Evolutionary conservation across 371 early-diverging fungal species (phyloP).

Genomic region (Mortierella sp.): DNA sequence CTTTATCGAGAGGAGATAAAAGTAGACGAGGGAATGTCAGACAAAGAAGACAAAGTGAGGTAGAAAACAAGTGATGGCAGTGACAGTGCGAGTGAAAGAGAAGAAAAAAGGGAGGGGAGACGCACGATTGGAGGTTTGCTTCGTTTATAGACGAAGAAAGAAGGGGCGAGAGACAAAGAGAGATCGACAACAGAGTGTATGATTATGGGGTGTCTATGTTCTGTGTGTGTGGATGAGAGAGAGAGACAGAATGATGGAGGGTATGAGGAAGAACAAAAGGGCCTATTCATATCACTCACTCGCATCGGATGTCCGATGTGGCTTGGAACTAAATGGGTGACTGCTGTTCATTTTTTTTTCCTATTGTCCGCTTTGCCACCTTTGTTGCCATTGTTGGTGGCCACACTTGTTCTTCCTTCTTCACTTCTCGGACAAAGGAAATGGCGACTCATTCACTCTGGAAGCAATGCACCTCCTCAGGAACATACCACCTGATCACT

Average conservation of each 20-base stretch:
- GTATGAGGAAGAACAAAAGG: not conserved
- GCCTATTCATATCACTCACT: not conserved
- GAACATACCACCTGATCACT: not conserved
- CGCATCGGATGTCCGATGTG: not conserved
- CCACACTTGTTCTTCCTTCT: not conserved
- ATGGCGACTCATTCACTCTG: conserved; percentile 22
- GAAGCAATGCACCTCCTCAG: conserved; percentile 11
- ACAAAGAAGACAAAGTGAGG: not conserved
- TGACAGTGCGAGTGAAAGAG: not conserved
- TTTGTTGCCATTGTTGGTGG: not conserved
- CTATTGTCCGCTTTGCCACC: too few relatives aligned
- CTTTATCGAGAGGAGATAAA: not conserved
- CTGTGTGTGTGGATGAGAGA: not conserved
- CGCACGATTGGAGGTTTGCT: not conserved
- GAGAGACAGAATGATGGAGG: not conserved
- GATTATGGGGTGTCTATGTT: too few relatives aligned
- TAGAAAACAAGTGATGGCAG: too few relatives aligned
- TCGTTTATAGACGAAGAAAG: not conserved
- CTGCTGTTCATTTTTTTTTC: not conserved
- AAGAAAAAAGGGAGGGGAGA: not conserved
- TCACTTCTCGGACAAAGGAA: not conserved
- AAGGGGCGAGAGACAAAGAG: not conserved
- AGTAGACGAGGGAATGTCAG: not conserved
- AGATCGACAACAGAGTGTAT: not conserved
- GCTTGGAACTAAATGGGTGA: not conserved